Percentiles rank a stretch among this genome's conserved stretches.
These are phyloP conservation scores for Cichorium intybus DNA, from an alignment of 140 eudicot species.

Conservation along the genomic window DNA sequence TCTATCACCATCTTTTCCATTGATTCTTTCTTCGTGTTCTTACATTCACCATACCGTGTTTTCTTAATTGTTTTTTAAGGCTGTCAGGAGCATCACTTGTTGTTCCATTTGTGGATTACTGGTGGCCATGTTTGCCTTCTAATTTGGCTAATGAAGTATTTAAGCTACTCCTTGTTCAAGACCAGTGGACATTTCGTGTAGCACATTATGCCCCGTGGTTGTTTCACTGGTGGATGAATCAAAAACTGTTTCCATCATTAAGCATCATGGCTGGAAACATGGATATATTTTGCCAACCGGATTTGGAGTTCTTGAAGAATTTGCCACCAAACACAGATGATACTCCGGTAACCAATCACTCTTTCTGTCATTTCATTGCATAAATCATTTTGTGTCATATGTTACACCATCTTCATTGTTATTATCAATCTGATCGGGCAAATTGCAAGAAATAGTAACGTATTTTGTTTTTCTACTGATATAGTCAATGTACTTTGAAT, in stretches of 20 bases:
- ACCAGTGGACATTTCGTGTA: constrained; percentile 56
- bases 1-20: background rate
- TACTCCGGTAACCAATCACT: constrained; percentile 40
- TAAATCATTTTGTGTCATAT: too few species aligned
- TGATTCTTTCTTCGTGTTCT: background rate
- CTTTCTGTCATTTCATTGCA: constrained; percentile 3
- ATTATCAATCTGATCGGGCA: too few species aligned
- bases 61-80: constrained; percentile 29
- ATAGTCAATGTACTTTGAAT: too few species aligned
- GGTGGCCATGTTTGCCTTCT: constrained; percentile 76
- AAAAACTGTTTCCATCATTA: constrained; percentile 52
- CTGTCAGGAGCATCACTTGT: constrained; percentile 72
- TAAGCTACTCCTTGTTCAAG: constrained; percentile 36
- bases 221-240: constrained; percentile 82
- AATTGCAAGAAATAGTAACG: too few species aligned
- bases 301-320: constrained; percentile 46
- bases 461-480: too few species aligned
- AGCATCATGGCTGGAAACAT: constrained; percentile 49
- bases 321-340: constrained; percentile 31
- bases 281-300: constrained; percentile 43
- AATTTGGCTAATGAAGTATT: constrained; percentile 40
- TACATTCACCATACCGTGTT: background rate
- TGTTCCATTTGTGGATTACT: constrained; percentile 68
- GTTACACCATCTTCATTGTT: too few species aligned
- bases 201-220: constrained; percentile 78